These are phyloP conservation scores for Micractinium sp. DNA, from an alignment of 139 green algal species.

Conservation along the genomic window DNA sequence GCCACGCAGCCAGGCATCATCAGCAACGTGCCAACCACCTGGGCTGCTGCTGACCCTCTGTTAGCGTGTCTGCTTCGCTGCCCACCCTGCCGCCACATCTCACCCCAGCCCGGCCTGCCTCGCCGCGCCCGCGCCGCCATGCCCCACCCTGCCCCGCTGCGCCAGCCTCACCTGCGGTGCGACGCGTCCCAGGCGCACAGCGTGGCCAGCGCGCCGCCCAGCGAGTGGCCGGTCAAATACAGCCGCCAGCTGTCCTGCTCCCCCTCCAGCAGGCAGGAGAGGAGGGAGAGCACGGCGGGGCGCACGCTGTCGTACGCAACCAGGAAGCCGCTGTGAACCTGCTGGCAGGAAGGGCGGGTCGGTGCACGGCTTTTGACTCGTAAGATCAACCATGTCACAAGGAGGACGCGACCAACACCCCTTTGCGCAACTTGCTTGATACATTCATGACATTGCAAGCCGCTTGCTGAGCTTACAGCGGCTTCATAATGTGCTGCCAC, in stretches of 20 bases:
- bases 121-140: too few relatives aligned
- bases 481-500: too few relatives aligned
- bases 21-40: background rate
- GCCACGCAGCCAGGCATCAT: background rate
- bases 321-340: conserved; percentile 56
- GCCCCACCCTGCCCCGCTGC: background rate
- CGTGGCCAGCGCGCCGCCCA: conserved; percentile 86
- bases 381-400: too few relatives aligned
- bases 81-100: background rate
- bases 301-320: conserved; percentile 43
- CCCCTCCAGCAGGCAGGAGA: conserved; percentile 53
- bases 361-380: too few relatives aligned
- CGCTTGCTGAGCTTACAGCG: too few relatives aligned
- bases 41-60: background rate
- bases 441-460: too few relatives aligned
- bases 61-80: too few relatives aligned
- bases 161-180: conserved; percentile 41
- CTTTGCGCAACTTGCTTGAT: too few relatives aligned
- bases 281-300: conserved; percentile 51
- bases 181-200: conserved; percentile 82
- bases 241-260: conserved; percentile 3
- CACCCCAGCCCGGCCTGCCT: background rate
- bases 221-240: conserved; percentile 65
- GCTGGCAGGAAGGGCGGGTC: background rate
- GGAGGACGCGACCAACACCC: too few relatives aligned